phyloP scores from a whole-genome alignment of 345 rosid genomes.

The Populus pruinosa region DNA sequence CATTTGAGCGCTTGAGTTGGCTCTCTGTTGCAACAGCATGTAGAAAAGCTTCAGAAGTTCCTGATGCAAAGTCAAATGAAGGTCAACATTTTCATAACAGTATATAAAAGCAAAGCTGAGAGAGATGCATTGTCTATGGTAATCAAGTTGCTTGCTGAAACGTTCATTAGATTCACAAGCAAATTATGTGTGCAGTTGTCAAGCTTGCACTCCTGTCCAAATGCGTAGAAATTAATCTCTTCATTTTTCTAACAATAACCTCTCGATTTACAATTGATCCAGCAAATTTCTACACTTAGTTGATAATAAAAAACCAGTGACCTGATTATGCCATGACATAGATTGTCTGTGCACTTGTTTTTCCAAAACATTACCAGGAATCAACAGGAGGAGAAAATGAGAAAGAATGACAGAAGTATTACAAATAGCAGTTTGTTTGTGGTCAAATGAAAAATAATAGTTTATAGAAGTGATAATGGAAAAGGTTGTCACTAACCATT shows the following conservation, averaged over 20 bases:
- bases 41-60: slow-evolving; percentile 94
- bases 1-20: slow-evolving; percentile 75
- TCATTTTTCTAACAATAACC: not conserved
- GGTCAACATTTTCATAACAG: not conserved
- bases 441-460: not conserved
- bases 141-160: not conserved
- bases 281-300: not conserved
- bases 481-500: not conserved
- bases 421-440: not conserved
- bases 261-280: not conserved
- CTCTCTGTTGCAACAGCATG: slow-evolving; percentile 85
- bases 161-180: not conserved
- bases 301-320: not conserved
- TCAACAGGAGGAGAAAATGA: not conserved
- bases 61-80: slow-evolving; percentile 39
- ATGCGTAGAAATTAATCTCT: not conserved
- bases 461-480: not conserved
- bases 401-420: not conserved
- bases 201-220: not conserved
- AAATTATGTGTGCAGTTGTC: not conserved
- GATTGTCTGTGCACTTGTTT: not conserved
- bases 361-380: not conserved
- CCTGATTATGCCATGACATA: not conserved
- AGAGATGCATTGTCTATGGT: not conserved
- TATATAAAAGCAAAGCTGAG: not conserved